Conservation (phyloP, 352 stramenopile species). For the Phytopythium helicoides region DNA sequence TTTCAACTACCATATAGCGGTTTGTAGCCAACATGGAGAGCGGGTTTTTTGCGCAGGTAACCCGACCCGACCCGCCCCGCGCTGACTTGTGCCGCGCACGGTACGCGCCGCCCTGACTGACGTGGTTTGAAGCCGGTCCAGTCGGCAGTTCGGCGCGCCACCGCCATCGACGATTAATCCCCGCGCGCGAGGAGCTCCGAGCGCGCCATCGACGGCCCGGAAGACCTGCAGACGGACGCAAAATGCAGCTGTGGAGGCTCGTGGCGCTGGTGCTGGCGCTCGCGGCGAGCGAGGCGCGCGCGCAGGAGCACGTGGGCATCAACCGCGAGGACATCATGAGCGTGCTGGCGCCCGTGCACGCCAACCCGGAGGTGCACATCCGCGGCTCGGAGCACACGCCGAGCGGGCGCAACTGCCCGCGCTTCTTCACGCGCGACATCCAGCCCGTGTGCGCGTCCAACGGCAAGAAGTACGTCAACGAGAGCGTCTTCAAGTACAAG, state of each 20-base stretch:
- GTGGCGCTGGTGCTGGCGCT: slow-evolving; percentile 9
- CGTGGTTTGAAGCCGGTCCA: neutral
- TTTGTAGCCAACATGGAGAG: too few species aligned
- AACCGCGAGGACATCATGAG: slow-evolving; percentile 30
- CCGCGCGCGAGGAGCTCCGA: too few species aligned
- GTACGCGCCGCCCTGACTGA: too few species aligned
- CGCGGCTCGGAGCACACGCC: slow-evolving; percentile 19
- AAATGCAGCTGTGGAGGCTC: slow-evolving; percentile 7
- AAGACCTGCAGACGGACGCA: too few species aligned
- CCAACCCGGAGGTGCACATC: slow-evolving; percentile 17
- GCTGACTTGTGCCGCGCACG: too few species aligned
- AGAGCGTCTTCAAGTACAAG: slow-evolving; percentile 53
- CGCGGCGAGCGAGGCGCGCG: slow-evolving; percentile 7
- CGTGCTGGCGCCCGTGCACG: slow-evolving; percentile 29
- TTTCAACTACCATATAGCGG: too few species aligned
- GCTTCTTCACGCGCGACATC: slow-evolving; percentile 45
- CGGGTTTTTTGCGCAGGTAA: too few species aligned
- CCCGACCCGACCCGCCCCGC: too few species aligned
- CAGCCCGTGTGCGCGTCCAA: slow-evolving; percentile 54
- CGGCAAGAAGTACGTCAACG: slow-evolving; percentile 50
- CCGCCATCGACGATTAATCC: too few species aligned
- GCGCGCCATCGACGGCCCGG: too few species aligned
- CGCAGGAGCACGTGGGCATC: slow-evolving; percentile 13
- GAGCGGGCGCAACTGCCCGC: slow-evolving; percentile 29
- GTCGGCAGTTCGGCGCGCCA: too few species aligned